Conservation (phyloP, 2,329 filamentous ascomycete species). For the Botrytis fragariae region DNA sequence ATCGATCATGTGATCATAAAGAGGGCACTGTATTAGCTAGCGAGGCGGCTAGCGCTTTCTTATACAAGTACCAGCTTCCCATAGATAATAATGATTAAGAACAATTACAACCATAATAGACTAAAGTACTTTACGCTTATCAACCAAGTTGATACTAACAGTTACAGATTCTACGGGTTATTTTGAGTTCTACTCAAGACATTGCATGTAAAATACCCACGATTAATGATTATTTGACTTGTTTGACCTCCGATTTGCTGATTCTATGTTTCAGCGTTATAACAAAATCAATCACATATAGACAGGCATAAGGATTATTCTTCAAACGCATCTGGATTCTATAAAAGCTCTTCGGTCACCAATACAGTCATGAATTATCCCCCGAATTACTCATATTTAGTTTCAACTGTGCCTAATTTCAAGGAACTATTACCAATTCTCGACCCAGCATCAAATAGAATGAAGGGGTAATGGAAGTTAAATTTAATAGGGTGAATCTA, state of each 20-base stretch:
- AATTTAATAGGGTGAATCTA: neutral
- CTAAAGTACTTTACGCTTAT: neutral
- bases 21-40: neutral
- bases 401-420: neutral
- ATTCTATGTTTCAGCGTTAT: neutral
- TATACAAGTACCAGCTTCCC: neutral
- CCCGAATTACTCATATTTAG: neutral
- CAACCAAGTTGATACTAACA: neutral
- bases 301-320: neutral
- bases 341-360: neutral
- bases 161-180: neutral
- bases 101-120: neutral
- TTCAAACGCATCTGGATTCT: neutral
- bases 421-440: neutral
- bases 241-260: neutral
- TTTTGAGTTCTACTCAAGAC: neutral
- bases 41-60: neutral
- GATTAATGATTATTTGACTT: neutral
- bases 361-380: neutral
- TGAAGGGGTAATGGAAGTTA: neutral
- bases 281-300: neutral
- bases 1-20: neutral
- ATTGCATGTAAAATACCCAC: neutral
- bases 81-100: neutral
- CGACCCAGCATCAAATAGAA: neutral